Percentiles rank a stretch among this genome's conserved stretches.
These are phyloP conservation scores for Pichia norvegensis DNA, from an alignment of 1,139 yeast genomes.

Conservation along the genomic window DNA sequence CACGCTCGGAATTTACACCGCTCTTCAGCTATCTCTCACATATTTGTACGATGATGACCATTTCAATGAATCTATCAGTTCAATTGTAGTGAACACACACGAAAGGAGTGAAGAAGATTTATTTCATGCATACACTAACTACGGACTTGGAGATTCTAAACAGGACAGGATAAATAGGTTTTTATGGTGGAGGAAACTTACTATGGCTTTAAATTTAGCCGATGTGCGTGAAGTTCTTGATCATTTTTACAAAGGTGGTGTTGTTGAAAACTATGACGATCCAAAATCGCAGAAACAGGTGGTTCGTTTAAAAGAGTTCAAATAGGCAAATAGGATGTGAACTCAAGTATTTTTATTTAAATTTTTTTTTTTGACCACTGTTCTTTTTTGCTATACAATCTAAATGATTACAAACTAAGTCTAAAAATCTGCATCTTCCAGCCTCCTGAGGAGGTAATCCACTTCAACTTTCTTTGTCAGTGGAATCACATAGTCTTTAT, in stretches of 20 bases:
- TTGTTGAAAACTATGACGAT: slow-evolving; percentile 7
- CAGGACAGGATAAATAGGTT: slow-evolving; percentile 50
- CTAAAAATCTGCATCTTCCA: slow-evolving; percentile 47
- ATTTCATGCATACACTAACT: slow-evolving; percentile 42
- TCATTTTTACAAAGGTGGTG: slow-evolving; percentile 16
- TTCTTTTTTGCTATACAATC: too few relatives aligned
- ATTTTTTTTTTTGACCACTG: too few relatives aligned
- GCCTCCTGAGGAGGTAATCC: slow-evolving; percentile 75
- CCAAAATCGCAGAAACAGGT: slow-evolving; percentile 1
- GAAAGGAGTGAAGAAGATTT: slow-evolving; percentile 43
- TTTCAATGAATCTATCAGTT: slow-evolving; percentile 20
- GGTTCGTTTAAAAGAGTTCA: not conserved
- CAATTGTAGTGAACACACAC: slow-evolving; percentile 30
- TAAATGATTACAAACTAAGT: not conserved
- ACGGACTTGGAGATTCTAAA: slow-evolving; percentile 45
- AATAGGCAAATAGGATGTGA: too few relatives aligned
- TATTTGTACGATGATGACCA: slow-evolving; percentile 25
- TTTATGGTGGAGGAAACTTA: slow-evolving; percentile 48
- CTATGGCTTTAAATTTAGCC: slow-evolving; percentile 21
- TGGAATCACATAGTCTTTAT: slow-evolving; percentile 85
- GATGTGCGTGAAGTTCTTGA: slow-evolving; percentile 20
- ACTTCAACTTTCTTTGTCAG: slow-evolving; percentile 92
- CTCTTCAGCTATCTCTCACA: slow-evolving; percentile 36
- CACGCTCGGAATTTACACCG: slow-evolving; percentile 35
- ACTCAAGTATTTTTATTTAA: not conserved